Conservation (phyloP, 495 filamentous ascomycete genomes). For the Halenospora varia region DNA sequence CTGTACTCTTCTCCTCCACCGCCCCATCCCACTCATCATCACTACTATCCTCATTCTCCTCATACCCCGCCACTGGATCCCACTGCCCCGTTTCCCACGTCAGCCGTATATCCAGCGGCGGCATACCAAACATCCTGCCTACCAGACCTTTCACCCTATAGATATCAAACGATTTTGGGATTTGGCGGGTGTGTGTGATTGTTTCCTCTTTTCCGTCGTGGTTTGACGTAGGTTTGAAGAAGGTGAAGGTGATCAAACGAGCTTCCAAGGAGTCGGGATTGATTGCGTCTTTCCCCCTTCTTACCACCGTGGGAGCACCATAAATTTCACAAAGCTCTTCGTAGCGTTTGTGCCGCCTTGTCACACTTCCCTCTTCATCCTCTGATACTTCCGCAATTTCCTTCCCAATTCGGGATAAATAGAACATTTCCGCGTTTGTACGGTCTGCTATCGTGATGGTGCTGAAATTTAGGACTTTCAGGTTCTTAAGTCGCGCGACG, state of each 20-base stretch:
- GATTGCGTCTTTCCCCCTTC: slow-evolving; percentile 38
- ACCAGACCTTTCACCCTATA: slow-evolving; percentile 78
- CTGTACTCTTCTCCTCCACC: neutral
- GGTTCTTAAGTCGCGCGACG: slow-evolving; percentile 64
- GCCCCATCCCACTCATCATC: slow-evolving; percentile 55
- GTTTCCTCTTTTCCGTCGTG: slow-evolving; percentile 18
- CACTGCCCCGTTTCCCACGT: slow-evolving; percentile 81
- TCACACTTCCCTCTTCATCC: slow-evolving; percentile 46
- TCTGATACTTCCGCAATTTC: slow-evolving; percentile 61
- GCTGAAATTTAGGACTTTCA: slow-evolving; percentile 75
- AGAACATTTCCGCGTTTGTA: slow-evolving; percentile 86
- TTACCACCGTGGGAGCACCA: slow-evolving; percentile 56
- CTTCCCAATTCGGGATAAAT: slow-evolving; percentile 73
- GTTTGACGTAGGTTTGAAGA: slow-evolving; percentile 37
- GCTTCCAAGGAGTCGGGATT: slow-evolving; percentile 70
- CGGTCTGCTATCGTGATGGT: slow-evolving; percentile 68
- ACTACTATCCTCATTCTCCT: slow-evolving; percentile 54
- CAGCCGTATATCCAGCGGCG: slow-evolving; percentile 59
- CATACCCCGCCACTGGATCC: slow-evolving; percentile 68
- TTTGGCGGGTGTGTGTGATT: slow-evolving; percentile 37
- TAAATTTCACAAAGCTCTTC: slow-evolving; percentile 67
- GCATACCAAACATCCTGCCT: slow-evolving; percentile 61
- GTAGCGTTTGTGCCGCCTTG: slow-evolving; percentile 65
- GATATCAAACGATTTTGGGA: slow-evolving; percentile 74
- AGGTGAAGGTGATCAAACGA: slow-evolving; percentile 61